Evolutionary conservation across 1,284 basidiomycete species (phyloP), one percentile per base, ranked within the genome.

Genomic region (Dichomitus squalens): DNA sequence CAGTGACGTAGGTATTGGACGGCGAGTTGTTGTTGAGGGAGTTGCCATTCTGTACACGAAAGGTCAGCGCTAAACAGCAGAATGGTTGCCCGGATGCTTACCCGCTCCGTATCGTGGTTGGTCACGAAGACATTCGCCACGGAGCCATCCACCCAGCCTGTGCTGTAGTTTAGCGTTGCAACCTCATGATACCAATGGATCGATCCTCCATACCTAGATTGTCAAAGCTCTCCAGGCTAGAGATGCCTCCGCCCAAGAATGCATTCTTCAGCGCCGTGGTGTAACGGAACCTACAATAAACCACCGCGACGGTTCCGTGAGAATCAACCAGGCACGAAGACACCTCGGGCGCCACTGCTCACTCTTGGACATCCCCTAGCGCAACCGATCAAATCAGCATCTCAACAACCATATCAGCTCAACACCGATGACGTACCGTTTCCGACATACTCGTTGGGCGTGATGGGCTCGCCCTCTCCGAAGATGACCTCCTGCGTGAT

Each of bases 41-140:
- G 34, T 58, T 64, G 2, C 81, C 83, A 53, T 76, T 79, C 84
- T 86, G 52, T 7, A 25, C 11, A 33, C 18, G 5, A 14, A 21
- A 8, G 36, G 57, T 43, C 18, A 41, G 47, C 2, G 20, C 23
- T 33, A 20, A 27, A 21, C 27, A 36, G 35, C 12, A 27, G 0
- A 4, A 5, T 23, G 29, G 8, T 31, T 20, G 14, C 31, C 46
- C 36, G 9, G 39, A 21, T 29, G 7, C 79, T 48, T 61, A 86
- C 86, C 39, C 87, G 73, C 68, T 89, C 87, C 0, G 86, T 88
- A 63, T 89, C 87, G 60, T 89, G 87, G 64, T 89, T 87, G 0
- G 80, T 76, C 3, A 89, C 85, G 59, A 89, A 89, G 20, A 86
- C 81, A 61, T 90, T 89, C 0, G 87, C 86, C 33, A 69, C 66